Evolutionary conservation across 208 protist species (phyloP), one percentile per base, ranked within the genome.

Genomic region (Crithidia expoeki): DNA sequence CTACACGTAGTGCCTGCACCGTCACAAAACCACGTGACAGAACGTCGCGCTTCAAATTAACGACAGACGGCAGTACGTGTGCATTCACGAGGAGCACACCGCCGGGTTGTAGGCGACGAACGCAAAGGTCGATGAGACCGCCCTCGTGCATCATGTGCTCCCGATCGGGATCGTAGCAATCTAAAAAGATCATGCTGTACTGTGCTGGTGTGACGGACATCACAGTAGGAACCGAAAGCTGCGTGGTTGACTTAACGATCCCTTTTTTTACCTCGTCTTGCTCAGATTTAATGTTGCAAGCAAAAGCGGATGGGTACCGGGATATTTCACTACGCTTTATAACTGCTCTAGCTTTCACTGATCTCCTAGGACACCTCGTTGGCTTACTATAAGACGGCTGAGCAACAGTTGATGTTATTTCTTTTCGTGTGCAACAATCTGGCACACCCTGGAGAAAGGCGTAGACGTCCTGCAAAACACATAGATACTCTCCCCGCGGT

Each of bases 101-200:
- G 34, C 84, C 84, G 5, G 84, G 83, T 12, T 32, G 59, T 38
- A 94, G 83, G 5, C 83, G 81, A 32, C 61, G 56, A 17, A 64
- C 69, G 53, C 89, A 94, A 14, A 81, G 49, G 40, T 86, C 74
- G 19, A 94, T 56, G 16, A 94, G 79, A 11, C 66, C 58, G 14
- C 50, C 76, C 27, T 85, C 84, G 60, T 89, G 80, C 81, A 95
- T 83, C 90, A 95, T 95, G 30, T 44, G 63, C 50, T 92, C 90
- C 4, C 72, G 69, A 44, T 80, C 53, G 0, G 90, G 86, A 70
- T 95, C 90, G 64, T 93, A 95, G 76, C 90, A 95, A 66, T 95
- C 90, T 0, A 95, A 74, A 64, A 93, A 92, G 23, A 95, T 85
- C 44, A 95, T 70, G 28, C 73, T 77, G 70, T 95, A 94, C 59